Percentiles rank a stretch among this genome's conserved stretches.
Evolutionary conservation across 108 stramenopile species (phyloP).

Genomic region (Skeletonema tropicum): DNA sequence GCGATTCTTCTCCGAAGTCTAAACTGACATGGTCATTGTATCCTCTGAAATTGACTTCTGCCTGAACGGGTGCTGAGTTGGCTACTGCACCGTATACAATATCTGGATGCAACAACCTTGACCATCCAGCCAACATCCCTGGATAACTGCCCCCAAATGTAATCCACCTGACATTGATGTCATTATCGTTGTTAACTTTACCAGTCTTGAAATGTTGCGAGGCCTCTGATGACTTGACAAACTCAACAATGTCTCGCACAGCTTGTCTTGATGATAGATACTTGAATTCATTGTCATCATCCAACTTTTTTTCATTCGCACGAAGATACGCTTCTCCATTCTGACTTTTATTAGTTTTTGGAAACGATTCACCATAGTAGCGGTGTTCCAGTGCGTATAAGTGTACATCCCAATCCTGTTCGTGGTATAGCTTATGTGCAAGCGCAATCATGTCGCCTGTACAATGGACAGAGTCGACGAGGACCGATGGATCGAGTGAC

Average conservation of each 20-base stretch:
- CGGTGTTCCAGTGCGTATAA: conserved; percentile 90
- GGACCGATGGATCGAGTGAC: conserved; percentile 63
- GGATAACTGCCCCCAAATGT: conserved; percentile 93
- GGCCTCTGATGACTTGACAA: conserved; percentile 45
- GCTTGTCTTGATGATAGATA: conserved; percentile 86
- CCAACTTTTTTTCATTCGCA: conserved; percentile 4
- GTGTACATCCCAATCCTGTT: conserved; percentile 45
- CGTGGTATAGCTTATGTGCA: conserved; percentile 49
- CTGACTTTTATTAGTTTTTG: conserved; percentile 15
- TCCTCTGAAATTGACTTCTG: conserved; percentile 73
- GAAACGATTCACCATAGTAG: conserved; percentile 87
- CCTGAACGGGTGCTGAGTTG: conserved; percentile 84
- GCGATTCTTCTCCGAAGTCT: conserved; percentile 53
- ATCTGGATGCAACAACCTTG: conserved; percentile 84
- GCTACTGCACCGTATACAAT: conserved; percentile 80
- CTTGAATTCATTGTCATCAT: conserved; percentile 5
- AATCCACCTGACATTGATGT: conserved; percentile 52
- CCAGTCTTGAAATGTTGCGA: conserved; percentile 15
- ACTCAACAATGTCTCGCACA: conserved; percentile 79
- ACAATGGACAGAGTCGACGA: conserved; percentile 86
- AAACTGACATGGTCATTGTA: conserved; percentile 82
- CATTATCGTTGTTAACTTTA: neutral
- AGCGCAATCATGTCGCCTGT: conserved; percentile 87
- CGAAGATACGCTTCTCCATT: conserved; percentile 15
- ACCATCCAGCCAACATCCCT: conserved; percentile 84